Evolutionary conservation across 768 basidiomycete genomes (phyloP).

Genomic region (Russula lepida): DNA sequence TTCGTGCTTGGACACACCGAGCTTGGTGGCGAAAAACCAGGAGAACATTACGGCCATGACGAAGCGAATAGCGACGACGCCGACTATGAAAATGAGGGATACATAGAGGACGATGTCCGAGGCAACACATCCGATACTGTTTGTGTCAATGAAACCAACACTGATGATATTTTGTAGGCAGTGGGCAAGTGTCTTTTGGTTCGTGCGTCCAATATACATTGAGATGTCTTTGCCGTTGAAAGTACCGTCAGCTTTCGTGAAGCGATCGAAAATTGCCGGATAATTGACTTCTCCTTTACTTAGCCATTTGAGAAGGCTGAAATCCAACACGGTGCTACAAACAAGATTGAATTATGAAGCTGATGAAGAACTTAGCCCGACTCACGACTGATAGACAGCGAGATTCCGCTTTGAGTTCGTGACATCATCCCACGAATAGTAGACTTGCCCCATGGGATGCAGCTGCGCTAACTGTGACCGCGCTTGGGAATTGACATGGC

Average conservation of each 20-base stretch:
- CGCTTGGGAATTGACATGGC: conserved; percentile 57
- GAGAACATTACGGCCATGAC: conserved; percentile 94
- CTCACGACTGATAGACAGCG: conserved; percentile 91
- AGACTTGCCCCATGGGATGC: conserved; percentile 72
- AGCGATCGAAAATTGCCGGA: conserved; percentile 71
- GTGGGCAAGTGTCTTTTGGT: conserved; percentile 55
- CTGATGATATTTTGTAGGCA: conserved; percentile 83
- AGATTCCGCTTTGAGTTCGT: conserved; percentile 60
- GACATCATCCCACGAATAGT: conserved; percentile 89
- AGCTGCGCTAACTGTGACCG: conserved; percentile 44
- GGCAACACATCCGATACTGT: conserved; percentile 92
- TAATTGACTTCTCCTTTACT: conserved; percentile 72
- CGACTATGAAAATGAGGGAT: conserved; percentile 94
- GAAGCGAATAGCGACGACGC: conserved; percentile 92
- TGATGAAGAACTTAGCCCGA: conserved; percentile 18
- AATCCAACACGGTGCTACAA: conserved; percentile 76
- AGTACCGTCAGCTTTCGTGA: conserved; percentile 60
- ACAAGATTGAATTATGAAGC: conserved; percentile 12
- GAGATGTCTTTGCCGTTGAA: conserved; percentile 82
- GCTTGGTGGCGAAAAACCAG: conserved; percentile 96
- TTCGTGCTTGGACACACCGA: conserved; percentile 90
- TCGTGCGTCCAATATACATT: conserved; percentile 71
- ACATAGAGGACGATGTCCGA: conserved; percentile 91
- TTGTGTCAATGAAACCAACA: conserved; percentile 91
- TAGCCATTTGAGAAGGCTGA: conserved; percentile 80